Percentiles rank a stretch among this genome's conserved stretches.
phyloP scores from a whole-genome alignment of 176 grass and related monocot species.

The Saccharum officinarum region DNA sequence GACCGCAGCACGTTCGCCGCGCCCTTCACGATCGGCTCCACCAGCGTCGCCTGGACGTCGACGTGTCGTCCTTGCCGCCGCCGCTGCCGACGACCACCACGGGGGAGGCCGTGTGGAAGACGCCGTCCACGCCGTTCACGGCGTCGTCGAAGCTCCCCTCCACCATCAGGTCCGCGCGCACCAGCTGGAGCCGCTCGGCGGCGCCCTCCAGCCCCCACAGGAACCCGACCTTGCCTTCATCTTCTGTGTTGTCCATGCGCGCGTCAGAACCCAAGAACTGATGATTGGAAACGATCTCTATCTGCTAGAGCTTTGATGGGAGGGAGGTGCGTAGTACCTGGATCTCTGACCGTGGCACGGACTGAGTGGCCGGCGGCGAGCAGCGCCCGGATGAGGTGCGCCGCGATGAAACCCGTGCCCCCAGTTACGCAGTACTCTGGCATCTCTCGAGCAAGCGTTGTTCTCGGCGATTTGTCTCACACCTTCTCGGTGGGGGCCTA shows the following conservation, averaged over 20 bases:
- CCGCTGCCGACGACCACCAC: constrained; percentile 10
- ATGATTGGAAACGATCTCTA: not conserved
- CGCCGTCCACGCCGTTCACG: constrained; percentile 64
- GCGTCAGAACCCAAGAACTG: too few relatives aligned
- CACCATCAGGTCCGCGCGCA: constrained; percentile 62
- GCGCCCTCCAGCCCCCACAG: constrained; percentile 74
- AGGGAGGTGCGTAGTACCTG: constrained; percentile 15
- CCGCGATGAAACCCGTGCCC: constrained; percentile 74
- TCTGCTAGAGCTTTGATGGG: too few relatives aligned
- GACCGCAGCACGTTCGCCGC: constrained; percentile 78
- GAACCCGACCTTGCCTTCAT: constrained; percentile 65
- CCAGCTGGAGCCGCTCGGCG: constrained; percentile 55
- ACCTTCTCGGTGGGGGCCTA: not conserved
- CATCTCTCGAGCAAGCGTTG: constrained; percentile 27
- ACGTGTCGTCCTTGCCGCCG: constrained; percentile 14
- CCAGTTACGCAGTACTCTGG: constrained; percentile 80
- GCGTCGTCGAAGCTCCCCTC: constrained; percentile 81
- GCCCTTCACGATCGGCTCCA: constrained; percentile 68
- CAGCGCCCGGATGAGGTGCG: constrained; percentile 59
- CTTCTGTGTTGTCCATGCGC: not conserved
- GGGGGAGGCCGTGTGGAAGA: constrained; percentile 77
- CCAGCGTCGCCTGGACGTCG: constrained; percentile 54
- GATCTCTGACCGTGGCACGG: constrained; percentile 72
- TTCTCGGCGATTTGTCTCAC: not conserved
- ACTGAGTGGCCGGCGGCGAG: constrained; percentile 63